Conservation (phyloP, 2,329 filamentous ascomycete species). For the Torrubiellomyces zombiae region DNA sequence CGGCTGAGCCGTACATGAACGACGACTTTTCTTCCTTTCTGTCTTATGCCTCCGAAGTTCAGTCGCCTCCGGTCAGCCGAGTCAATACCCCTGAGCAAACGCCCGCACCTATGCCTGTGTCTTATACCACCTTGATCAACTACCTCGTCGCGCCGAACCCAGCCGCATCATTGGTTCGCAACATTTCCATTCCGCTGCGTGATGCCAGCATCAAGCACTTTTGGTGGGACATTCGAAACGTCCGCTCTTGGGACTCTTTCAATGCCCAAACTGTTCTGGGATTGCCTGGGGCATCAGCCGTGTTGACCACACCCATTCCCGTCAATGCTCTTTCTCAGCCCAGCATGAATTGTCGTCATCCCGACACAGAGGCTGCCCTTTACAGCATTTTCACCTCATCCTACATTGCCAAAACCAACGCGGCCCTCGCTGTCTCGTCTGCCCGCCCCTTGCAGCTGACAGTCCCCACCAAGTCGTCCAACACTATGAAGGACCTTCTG, state of each 20-base stretch:
- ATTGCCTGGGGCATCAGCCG: conserved; percentile 53
- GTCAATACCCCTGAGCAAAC: conserved; percentile 24
- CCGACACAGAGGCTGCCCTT: conserved; percentile 63
- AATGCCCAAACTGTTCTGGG: conserved; percentile 52
- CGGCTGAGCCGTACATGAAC: conserved; percentile 6
- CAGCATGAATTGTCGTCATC: conserved; percentile 41
- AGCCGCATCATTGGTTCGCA: conserved; percentile 64
- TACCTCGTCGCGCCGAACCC: conserved; percentile 73
- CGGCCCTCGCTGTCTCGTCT: conserved; percentile 62
- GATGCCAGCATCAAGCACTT: conserved; percentile 64
- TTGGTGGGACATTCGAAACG: conserved; percentile 90
- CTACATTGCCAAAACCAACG: conserved; percentile 77
- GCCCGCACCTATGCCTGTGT: conserved; percentile 20
- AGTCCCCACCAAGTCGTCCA: conserved; percentile 17
- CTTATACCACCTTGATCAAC: conserved; percentile 53
- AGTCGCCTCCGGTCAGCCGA: conserved; percentile 26
- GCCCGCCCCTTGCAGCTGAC: conserved; percentile 42
- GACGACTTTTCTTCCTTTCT: conserved; percentile 28
- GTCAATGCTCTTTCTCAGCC: conserved; percentile 43
- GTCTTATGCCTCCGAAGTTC: conserved; percentile 27
- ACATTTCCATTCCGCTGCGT: conserved; percentile 50
- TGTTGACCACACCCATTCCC: conserved; percentile 56
- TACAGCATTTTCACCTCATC: conserved; percentile 59
- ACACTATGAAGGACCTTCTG: conserved; percentile 33
- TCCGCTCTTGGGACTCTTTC: conserved; percentile 72